A percentile compares a stretch with the other conserved stretches of the same genome.
Evolutionary conservation across 1,284 basidiomycete species (phyloP).

Genomic region (Ceratobasidium papillatum): DNA sequence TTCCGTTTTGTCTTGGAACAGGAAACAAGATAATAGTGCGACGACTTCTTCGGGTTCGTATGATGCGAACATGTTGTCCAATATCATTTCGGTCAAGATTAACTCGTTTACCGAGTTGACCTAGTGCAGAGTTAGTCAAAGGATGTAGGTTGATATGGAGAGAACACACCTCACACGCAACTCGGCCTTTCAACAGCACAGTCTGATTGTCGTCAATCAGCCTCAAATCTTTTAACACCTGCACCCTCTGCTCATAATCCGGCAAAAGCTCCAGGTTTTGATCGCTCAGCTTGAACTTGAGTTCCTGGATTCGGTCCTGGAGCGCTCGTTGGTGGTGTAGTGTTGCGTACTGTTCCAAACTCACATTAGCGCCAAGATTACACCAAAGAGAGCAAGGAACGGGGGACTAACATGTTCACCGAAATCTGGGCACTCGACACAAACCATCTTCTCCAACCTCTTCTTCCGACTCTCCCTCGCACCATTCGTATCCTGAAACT

Average conservation of each 20-base stretch:
- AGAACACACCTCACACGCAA: conserved; percentile 87
- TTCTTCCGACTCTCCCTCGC: conserved; percentile 63
- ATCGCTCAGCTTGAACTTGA: conserved; percentile 88
- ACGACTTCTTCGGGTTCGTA: conserved; percentile 97
- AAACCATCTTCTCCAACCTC: conserved; percentile 59
- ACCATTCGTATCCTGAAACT: conserved; percentile 88
- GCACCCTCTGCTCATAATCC: conserved; percentile 94
- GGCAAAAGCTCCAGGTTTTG: conserved; percentile 97
- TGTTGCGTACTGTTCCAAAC: conserved; percentile 67
- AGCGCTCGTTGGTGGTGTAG: conserved; percentile 81
- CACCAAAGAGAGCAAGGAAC: conserved; percentile 43
- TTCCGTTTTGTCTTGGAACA: conserved; percentile 98
- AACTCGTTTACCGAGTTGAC: conserved; percentile 98
- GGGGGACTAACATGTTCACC: conserved; percentile 65
- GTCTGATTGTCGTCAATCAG: conserved; percentile 95
- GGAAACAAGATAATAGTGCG: conserved; percentile 94
- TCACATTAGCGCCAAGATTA: neutral
- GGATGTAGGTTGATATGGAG: neutral
- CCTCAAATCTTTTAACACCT: conserved; percentile 88
- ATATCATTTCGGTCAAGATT: conserved; percentile 93
- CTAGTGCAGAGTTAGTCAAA: conserved; percentile 54
- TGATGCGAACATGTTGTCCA: conserved; percentile 90
- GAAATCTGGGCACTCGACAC: conserved; percentile 71
- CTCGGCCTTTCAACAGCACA: conserved; percentile 94
- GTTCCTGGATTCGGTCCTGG: conserved; percentile 72